Evolutionary conservation across 257 asterid species (phyloP), one percentile per base, ranked within the genome.

Genomic region (Linderniella brevidens): DNA sequence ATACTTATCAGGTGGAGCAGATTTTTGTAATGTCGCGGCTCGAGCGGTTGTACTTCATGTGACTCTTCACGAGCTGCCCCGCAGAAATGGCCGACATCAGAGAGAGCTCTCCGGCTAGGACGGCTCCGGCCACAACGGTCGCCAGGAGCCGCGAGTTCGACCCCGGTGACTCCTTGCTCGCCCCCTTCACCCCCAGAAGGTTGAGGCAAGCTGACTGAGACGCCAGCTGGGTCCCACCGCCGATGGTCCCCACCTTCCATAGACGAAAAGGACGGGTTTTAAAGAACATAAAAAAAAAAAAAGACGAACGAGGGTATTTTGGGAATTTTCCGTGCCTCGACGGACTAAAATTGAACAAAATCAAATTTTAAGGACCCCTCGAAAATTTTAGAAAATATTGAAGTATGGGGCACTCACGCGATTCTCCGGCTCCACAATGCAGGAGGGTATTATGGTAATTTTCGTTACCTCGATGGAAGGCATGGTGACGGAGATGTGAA

Each of bases 401-500:
- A 32, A 37, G 19, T 12, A 18, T 39, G 32, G 11, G 50, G 17
- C 17, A 35, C 12, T 9, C 15, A 5, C 37, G 25, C 36, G 46
- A 42, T 49, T n/a, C n/a, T n/a, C n/a, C n/a, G n/a, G n/a, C n/a
- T n/a, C n/a, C n/a, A n/a, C n/a, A n/a, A n/a, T n/a, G n/a, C n/a
- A n/a, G n/a, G n/a, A n/a, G n/a, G 32, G 3, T 25, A 25, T 25
- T 2, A 2, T 2, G 32, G 32, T 3, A 25, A 25, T 3, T 25
- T 25, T 2, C 6, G 6, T 46, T 81, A 86, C 97, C 97, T 82
- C 97, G 50, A 86, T 80, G 63, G 88, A 87, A 12, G 97, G 97
- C 95, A 87, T 87, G 60, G 97, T 75, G 11, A 87, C 93, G 4
- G 97, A 87, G 13, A 87, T n/a, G 47, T 87, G 97, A 52, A 87